These are phyloP conservation scores for Colletotrichum sp. DNA, from an alignment of 2,329 filamentous ascomycete genomes.

Conservation along the genomic window DNA sequence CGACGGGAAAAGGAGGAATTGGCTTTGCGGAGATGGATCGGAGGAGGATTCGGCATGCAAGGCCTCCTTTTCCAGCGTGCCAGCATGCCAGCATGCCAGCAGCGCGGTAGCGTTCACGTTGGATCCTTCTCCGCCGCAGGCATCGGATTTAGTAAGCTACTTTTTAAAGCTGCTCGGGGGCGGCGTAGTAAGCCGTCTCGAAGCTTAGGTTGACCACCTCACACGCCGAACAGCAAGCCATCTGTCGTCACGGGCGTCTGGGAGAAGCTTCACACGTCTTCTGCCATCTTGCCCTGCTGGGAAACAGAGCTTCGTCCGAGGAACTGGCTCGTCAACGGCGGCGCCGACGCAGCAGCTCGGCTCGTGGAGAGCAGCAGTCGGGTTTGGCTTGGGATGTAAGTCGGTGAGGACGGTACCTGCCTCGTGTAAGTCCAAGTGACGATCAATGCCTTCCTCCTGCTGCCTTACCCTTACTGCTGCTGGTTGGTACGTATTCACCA, in stretches of 20 bases:
- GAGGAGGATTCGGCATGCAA: neutral
- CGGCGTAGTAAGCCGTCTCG: neutral
- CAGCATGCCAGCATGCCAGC: neutral
- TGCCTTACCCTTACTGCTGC: neutral
- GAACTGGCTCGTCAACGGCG: neutral
- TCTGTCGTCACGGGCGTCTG: neutral
- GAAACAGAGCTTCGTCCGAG: neutral
- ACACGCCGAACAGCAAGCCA: neutral
- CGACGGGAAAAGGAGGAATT: neutral
- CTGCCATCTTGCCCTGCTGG: neutral
- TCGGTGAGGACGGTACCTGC: neutral
- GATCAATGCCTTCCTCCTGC: neutral
- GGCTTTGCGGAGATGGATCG: neutral
- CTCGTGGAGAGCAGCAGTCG: neutral
- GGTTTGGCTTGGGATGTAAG: neutral
- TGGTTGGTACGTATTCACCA: neutral
- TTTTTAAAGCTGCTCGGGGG: neutral
- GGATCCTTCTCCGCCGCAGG: neutral
- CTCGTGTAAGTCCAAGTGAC: neutral
- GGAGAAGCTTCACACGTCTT: neutral
- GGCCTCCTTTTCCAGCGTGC: neutral
- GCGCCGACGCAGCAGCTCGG: neutral
- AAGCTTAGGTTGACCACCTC: slow-evolving; percentile 1
- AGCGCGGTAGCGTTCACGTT: neutral
- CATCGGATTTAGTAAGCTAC: neutral